Percentiles rank a stretch among this genome's conserved stretches.
phyloP scores from a whole-genome alignment of 73 alveolate species.

The Symbiodinium pilosum region DNA sequence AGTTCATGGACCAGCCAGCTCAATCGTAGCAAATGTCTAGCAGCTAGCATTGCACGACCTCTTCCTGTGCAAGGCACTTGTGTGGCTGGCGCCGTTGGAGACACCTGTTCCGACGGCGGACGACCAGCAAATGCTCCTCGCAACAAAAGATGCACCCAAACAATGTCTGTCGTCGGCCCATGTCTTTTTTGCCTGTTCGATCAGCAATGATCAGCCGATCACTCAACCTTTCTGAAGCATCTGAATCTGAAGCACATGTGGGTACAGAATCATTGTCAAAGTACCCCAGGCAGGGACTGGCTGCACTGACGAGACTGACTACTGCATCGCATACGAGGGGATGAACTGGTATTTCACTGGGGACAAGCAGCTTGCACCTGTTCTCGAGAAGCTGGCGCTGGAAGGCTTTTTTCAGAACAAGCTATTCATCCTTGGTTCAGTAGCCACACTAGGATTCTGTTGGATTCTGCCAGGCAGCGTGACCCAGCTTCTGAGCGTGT shows the following conservation, averaged over 20 bases:
- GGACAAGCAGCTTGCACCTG: conserved; percentile 30
- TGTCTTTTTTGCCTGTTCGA: too few species aligned
- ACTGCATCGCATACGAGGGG: conserved; percentile 37
- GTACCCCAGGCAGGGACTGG: conserved; percentile 9
- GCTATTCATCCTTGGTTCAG: neutral
- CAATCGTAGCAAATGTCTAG: too few species aligned
- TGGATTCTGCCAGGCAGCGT: neutral
- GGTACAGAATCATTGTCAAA: too few species aligned
- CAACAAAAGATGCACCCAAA: too few species aligned
- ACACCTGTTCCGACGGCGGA: conserved; percentile 4
- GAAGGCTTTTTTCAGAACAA: neutral
- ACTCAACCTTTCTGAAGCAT: too few species aligned
- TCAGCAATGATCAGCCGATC: too few species aligned
- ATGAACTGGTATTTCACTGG: conserved; percentile 85
- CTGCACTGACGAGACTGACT: neutral
- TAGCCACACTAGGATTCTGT: neutral
- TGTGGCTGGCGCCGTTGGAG: conserved; percentile 11
- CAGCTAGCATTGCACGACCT: neutral
- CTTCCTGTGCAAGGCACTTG: neutral
- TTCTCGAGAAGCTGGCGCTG: neutral
- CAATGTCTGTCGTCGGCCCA: too few species aligned
- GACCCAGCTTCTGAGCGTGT: conserved; percentile 11
- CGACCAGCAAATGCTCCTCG: neutral
- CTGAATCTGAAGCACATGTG: too few species aligned
- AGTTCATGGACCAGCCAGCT: too few species aligned